These are phyloP conservation scores for Obba rivulosa DNA, from an alignment of 768 basidiomycete species.

Conservation along the genomic window DNA sequence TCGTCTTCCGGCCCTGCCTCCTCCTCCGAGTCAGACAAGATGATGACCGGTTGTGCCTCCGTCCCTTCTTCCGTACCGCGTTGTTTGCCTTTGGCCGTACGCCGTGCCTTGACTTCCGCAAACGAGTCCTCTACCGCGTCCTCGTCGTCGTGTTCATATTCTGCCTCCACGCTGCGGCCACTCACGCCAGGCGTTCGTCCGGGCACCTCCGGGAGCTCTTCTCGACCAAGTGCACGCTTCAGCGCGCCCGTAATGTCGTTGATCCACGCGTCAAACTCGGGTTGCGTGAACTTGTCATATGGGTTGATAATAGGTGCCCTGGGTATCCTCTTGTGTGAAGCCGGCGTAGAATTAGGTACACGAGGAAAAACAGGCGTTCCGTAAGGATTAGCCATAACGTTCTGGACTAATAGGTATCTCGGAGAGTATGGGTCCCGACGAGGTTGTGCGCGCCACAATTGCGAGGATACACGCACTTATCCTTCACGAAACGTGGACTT, in stretches of 20 bases:
- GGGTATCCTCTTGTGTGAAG: constrained; percentile 13
- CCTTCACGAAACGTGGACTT: too few relatives aligned
- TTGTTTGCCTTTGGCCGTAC: constrained; percentile 59
- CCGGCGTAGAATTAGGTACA: constrained; percentile 19
- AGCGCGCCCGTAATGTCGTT: constrained; percentile 54
- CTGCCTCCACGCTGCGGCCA: constrained; percentile 16
- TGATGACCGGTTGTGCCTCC: constrained; percentile 18
- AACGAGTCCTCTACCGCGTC: constrained; percentile 47
- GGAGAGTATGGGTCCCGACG: too few relatives aligned
- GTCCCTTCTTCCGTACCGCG: constrained; percentile 56
- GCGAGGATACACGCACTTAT: too few relatives aligned
- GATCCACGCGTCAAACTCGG: constrained; percentile 70
- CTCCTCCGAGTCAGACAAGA: constrained; percentile 13
- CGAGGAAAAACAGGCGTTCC: constrained; percentile 13
- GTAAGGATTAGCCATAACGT: constrained; percentile 16
- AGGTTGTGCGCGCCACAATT: too few relatives aligned
- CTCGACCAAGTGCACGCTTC: constrained; percentile 51
- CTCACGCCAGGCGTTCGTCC: constrained; percentile 11
- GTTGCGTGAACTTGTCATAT: constrained; percentile 65
- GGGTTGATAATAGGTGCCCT: constrained; percentile 62
- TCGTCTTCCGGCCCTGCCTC: constrained; percentile 17
- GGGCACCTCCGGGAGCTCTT: constrained; percentile 14
- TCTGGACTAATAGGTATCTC: background rate
- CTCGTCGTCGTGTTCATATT: constrained; percentile 24
- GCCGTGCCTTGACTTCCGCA: constrained; percentile 45